Conservation (phyloP, 2,329 filamentous ascomycete genomes). For the Daldinia sp. region DNA sequence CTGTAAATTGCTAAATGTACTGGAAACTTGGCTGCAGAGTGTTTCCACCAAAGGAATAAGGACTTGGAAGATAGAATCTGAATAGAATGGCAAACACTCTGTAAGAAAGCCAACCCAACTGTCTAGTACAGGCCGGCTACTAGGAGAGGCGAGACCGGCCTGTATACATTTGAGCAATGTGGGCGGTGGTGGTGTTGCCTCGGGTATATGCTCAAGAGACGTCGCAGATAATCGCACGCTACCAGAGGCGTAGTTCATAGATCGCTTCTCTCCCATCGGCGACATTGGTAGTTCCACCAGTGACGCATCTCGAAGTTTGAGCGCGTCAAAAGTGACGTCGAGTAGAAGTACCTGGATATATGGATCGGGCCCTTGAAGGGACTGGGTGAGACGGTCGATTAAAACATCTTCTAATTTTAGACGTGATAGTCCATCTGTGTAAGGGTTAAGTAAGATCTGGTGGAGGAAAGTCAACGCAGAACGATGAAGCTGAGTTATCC, state of each 20-base stretch:
- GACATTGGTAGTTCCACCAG: constrained; percentile 58
- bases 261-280: constrained; percentile 62
- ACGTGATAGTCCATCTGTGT: constrained; percentile 68
- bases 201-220: constrained; percentile 47
- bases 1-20: constrained; percentile 78
- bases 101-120: constrained; percentile 91
- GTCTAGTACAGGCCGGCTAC: constrained; percentile 82
- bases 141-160: constrained; percentile 79
- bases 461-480: constrained; percentile 77
- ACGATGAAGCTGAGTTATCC: constrained; percentile 76
- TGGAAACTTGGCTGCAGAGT: constrained; percentile 81
- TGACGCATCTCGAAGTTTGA: constrained; percentile 71
- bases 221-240: constrained; percentile 56
- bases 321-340: constrained; percentile 78
- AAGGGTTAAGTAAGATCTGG: constrained; percentile 75
- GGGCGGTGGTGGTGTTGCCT: constrained; percentile 68
- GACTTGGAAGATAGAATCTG: constrained; percentile 87
- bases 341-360: constrained; percentile 82
- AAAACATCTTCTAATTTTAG: constrained; percentile 77
- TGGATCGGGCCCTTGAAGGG: constrained; percentile 71
- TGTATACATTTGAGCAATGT: constrained; percentile 87
- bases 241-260: constrained; percentile 58
- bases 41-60: constrained; percentile 92
- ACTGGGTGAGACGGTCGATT: constrained; percentile 74
- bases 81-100: constrained; percentile 86